Evolutionary conservation across 139 green algal species (phyloP), one percentile per base, ranked within the genome.

Genomic region (Tetraselmis chui): DNA sequence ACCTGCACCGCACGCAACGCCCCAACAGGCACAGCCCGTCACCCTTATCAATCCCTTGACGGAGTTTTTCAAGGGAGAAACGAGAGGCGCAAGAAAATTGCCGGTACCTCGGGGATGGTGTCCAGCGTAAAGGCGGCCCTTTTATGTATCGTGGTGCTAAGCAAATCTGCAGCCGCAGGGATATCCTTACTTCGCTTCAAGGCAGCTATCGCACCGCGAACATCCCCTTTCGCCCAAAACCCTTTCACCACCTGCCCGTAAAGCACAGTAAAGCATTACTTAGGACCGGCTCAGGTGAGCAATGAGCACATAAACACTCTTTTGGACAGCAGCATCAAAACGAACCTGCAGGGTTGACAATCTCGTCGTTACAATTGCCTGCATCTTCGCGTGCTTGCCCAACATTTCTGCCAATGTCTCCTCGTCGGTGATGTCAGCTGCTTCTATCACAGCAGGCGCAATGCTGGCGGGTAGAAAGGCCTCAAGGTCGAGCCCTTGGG

Each of bases 191-290:
- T 30, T 24, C 59, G 67, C 67, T 77, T 27, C 23, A 87, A 67
- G 59, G 83, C 78, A 5, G 67, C 27, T 31, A 85, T 78, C 1
- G 87, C 84, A 2, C 84, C 85, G 22, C 82, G 32, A 2, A 85
- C 23, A 59, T 87, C 84, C n/a, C 85, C 81, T 2, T 79, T 78
- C 31, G 45, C 87, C 80, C 81, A 83, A 30, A 80, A 92, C 28
- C 83, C 82, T 5, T 75, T 77, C 11, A 87, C 86, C 1, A 88
- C 23, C 28, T 89, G 76, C 74, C 11, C n/a, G n/a, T n/a, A n/a
- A n/a, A n/a, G n/a, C n/a, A n/a, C n/a, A n/a, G n/a, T n/a, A n/a
- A n/a, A n/a, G n/a, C n/a, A n/a, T n/a, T n/a, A n/a, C n/a, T n/a
- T n/a, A n/a, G n/a, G n/a, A n/a, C n/a, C n/a, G n/a, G n/a, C n/a